Evolutionary conservation across 345 rosid genomes (phyloP).

Genomic region (Isatis tinctoria): DNA sequence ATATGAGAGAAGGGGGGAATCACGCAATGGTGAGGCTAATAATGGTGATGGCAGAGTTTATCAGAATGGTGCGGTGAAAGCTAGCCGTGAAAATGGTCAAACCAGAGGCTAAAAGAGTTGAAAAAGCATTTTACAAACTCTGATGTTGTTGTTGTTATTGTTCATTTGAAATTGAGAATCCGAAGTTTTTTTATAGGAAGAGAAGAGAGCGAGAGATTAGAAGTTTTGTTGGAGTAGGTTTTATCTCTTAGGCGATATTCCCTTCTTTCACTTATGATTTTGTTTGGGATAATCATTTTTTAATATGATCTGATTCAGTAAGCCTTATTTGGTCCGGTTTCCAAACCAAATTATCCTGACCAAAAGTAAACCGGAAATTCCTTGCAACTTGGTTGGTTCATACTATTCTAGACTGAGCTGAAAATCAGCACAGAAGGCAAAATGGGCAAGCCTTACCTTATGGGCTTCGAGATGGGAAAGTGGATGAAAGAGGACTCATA

Average conservation of each 20-base stretch:
- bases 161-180: constrained; percentile 10
- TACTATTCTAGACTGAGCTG: too few species aligned
- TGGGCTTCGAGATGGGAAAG: constrained; percentile 1
- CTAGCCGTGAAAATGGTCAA: constrained; percentile 21
- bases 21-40: constrained; percentile 20
- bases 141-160: background rate
- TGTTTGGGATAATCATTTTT: background rate
- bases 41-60: constrained; percentile 31
- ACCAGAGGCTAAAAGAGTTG: background rate
- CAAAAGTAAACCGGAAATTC: background rate
- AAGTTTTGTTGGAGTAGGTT: background rate
- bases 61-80: constrained; percentile 27
- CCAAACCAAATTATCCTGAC: background rate
- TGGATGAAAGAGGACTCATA: too few species aligned
- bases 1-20: constrained; percentile 41
- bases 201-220: background rate
- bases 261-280: background rate
- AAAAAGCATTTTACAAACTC: background rate
- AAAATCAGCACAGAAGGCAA: background rate
- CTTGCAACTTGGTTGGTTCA: background rate
- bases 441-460: background rate
- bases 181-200: constrained; percentile 16
- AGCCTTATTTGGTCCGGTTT: background rate
- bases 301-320: background rate
- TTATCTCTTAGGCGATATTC: background rate